Evolutionary conservation across 2,329 filamentous ascomycete species (phyloP), one percentile per base, ranked within the genome.

Genomic region (Seiridium unicorne): DNA sequence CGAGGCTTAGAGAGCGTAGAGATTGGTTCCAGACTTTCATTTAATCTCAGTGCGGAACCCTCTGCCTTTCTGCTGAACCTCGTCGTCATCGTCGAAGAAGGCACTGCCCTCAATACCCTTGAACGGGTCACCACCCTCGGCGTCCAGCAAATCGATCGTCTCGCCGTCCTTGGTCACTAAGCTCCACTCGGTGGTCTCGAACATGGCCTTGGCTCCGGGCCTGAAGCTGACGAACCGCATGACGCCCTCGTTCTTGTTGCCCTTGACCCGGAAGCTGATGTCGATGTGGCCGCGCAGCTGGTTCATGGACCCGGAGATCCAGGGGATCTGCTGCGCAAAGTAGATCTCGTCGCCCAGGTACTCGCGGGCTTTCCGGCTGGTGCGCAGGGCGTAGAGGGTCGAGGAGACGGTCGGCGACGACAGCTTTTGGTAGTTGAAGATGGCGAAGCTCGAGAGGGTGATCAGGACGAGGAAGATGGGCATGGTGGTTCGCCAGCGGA

Each of bases 381-480:
- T 96, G 64, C 95, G 91, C 64, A 99, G 84, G 1, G 94, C 91
- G 81, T 98, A 99, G 35, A 99, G 85, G 4, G 93, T 95, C 59
- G 90, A 92, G 59, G 87, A 87, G n/a, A 97, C 91, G 36, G 94
- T 85, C 58, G 90, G 91, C 34, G 88, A 92, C n/a, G 91, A 92
- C 60, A 89, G 87, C 76, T 97, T 97, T 76, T 99, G 94, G 85
- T 99, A 98, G 84, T 99, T 99, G 89, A 99, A 98, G 76, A 99
- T 97, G 67, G 90, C 92, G 62, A 96, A 79, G 65, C 89, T 88
- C 66, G 89, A 89, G 59, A 83, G 81, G 54, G 85, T 84, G 67
- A 97, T 86, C 64, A 92, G 80, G 64, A 84, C 76, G 57, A 89
- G 73, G 83, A 98, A 98, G 73, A 96, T 79, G 58, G 94, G 94